Base-by-base conservation (phyloP, 2,329 filamentous ascomycete genomes). In the Colletotrichum tamarilloi region DNA sequence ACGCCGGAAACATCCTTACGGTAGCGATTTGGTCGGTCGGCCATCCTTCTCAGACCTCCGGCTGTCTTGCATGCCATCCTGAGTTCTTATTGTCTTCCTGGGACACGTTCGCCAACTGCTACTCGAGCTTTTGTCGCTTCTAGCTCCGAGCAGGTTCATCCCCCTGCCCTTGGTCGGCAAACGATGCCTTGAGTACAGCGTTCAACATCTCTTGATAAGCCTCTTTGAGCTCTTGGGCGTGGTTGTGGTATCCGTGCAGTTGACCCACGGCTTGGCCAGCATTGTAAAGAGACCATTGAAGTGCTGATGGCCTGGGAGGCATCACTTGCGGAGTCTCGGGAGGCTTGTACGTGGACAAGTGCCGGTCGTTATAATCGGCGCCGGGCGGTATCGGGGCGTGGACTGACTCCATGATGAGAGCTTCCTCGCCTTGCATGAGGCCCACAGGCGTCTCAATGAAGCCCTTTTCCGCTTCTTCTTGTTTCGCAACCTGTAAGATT, bases 401-500 rank as follows among this genome's bases (percentile, higher is more conserved):
- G 19, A 74, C 65, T 19, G 71, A 62, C 9, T 63, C 26, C 57
- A 55, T 62, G 62, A 74, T 59, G 19, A 64, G 5, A 5, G 57
- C 63, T 16, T 67, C 49, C 3, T 74, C 72, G 14, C 42, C 42
- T n/a, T 52, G 53, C 30, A 53, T 16, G 1, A 74, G 56, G 46
- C 62, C 57, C 22, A 32, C 7, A 16, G 64, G 52, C 7, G 52
- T 74, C 30, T 72, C 63, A 4, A 58, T 35, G 16, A 67, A 19
- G 5, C 57, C 66, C 9, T 46, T 22, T 38, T 38, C 30, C 8
- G 60, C 63, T 30, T 76, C 74, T 8, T 46, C 53, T 14, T 28
- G 65, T 12, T 74, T 74, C 3, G 79, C 79, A 8, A 75, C 72
- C 19, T 71, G 68, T 4, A 81, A 53, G 32, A 81, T 77, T 16